Evolutionary conservation across 2,329 filamentous ascomycete species (phyloP), one percentile per base, ranked within the genome.

Genomic region (Ceratocystis cubensis): DNA sequence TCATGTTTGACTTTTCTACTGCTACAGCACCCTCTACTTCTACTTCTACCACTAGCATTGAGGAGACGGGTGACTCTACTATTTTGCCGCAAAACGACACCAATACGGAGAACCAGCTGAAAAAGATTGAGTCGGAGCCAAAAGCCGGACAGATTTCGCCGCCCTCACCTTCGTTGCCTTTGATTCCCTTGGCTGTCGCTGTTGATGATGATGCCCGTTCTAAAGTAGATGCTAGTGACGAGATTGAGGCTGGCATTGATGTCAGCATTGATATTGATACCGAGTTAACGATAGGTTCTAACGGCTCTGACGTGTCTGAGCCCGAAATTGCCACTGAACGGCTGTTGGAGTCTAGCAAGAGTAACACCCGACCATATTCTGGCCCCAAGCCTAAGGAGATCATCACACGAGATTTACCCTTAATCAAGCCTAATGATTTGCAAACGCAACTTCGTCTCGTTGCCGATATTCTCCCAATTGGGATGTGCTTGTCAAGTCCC

Each of bases 391-490:
- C 30, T 13, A 1, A 17, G 2, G 20, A 53, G 13, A 53, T 53
- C 22, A 10, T 6, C 17, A 48, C 41, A 7, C 53, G 20, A 22
- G 20, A 44, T 30, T 44, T 45, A 10, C 50, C 45, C 17, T 25
- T 30, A 13, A 50, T 48, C 6, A 25, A 56, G 3, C n/a, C 8
- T 25, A 33, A 65, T 20, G 64, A 22, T 20, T 37, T 59, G 28
- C 56, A 59, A 87, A 66, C 82, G 83, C 41, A 83, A 85, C 65
- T 89, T 90, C 70, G 84, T 85, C 6, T 84, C 4, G 86, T 91
- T 75, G 85, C 87, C 1, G 86, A 89, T 70, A 86, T 89, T 64
- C 85, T 88, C 1, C 88, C 88, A 0, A 84, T 89, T 1, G 88
- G 88, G 20, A 86, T 91, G 75, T 88, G 86, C 71, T 88, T 91